These are phyloP conservation scores for Chaetoceros tenuissimus DNA, from an alignment of 108 stramenopile species.

Conservation along the genomic window DNA sequence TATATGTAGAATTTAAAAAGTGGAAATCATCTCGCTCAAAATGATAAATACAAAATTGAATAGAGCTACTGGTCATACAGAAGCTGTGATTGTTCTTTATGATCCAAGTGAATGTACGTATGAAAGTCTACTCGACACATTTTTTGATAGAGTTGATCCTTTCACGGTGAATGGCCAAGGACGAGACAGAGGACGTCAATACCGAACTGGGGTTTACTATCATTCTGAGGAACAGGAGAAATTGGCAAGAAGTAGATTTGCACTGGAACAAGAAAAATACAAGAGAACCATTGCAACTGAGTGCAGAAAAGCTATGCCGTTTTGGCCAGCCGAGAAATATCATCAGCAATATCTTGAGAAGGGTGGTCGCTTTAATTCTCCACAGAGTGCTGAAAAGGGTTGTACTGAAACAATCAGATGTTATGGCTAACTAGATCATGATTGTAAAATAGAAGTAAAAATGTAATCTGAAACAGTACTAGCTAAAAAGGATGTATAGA, in stretches of 20 bases:
- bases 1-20: background rate
- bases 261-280: constrained; percentile 26
- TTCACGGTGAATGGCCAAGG: constrained; percentile 74
- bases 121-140: constrained; percentile 35
- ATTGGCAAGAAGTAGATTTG: constrained; percentile 19
- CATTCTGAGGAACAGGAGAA: constrained; percentile 52
- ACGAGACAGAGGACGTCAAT: constrained; percentile 63
- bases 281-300: constrained; percentile 51
- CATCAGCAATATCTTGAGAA: constrained; percentile 83
- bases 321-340: constrained; percentile 82
- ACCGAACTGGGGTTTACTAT: constrained; percentile 73
- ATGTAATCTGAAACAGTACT: no score
- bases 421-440: constrained; percentile 33
- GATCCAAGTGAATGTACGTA: constrained; percentile 52
- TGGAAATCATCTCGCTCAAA: background rate
- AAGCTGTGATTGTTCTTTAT: constrained; percentile 71
- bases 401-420: constrained; percentile 63
- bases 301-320: constrained; percentile 38
- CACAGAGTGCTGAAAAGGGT: constrained; percentile 71
- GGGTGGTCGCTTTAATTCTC: constrained; percentile 45
- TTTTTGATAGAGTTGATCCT: constrained; percentile 69
- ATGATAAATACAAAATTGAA: background rate
- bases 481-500: no score
- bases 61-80: constrained; percentile 58
- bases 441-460: background rate